Evolutionary conservation across 208 protist species (phyloP).

Genomic region (Naegleria lovaniensis): DNA sequence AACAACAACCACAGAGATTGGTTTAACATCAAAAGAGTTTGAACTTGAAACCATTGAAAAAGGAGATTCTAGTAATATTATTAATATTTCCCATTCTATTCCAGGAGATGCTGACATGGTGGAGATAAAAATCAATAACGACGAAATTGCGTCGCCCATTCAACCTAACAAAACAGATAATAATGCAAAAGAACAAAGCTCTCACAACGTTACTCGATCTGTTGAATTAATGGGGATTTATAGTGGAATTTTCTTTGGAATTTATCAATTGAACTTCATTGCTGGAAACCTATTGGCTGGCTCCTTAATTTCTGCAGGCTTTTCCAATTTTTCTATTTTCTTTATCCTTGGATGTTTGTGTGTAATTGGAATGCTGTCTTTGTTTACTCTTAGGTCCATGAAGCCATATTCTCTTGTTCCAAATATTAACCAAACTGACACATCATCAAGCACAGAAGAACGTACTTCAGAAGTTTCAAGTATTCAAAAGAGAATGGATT

Average conservation of each 20-base stretch:
- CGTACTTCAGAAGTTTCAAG: neutral
- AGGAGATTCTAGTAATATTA: neutral
- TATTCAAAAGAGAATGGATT: neutral
- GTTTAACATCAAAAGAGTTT: too few species aligned
- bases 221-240: neutral
- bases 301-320: neutral
- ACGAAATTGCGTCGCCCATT: too few species aligned
- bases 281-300: neutral
- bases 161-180: too few species aligned
- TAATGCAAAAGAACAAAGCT: neutral
- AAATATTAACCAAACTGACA: neutral
- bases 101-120: too few species aligned
- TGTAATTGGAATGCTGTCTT: neutral
- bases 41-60: too few species aligned
- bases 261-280: neutral
- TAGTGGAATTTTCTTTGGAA: neutral
- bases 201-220: neutral
- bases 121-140: too few species aligned
- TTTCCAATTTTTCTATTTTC: neutral
- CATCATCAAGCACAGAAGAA: neutral
- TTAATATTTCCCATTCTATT: too few species aligned
- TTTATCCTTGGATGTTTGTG: neutral
- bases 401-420: neutral
- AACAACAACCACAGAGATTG: neutral
- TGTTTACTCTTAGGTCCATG: neutral